These are phyloP conservation scores for Rhynchospora pubera DNA, from an alignment of 176 grass and related monocot genomes.

Conservation along the genomic window DNA sequence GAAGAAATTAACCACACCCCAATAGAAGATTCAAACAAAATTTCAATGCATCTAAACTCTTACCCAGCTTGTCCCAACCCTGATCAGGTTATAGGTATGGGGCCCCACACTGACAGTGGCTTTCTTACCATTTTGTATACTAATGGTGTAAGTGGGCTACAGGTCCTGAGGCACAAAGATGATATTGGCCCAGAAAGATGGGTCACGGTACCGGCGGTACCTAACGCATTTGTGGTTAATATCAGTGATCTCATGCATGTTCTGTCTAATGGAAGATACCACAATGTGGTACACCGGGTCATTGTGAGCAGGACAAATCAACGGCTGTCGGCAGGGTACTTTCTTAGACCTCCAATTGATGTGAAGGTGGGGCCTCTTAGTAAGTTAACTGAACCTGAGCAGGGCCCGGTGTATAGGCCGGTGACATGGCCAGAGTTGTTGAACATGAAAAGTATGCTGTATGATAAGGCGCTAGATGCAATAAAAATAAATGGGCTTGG, in stretches of 20 bases:
- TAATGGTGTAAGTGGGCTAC: conserved; percentile 42
- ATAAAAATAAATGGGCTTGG: background rate
- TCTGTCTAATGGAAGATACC: conserved; percentile 48
- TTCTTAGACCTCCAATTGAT: conserved; percentile 28
- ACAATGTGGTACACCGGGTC: conserved; percentile 41
- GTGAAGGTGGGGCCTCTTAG: conserved; percentile 36
- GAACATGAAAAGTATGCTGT: background rate
- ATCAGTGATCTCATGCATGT: conserved; percentile 49
- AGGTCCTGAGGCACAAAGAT: conserved; percentile 30
- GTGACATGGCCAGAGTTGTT: conserved; percentile 50
- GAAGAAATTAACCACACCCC: conserved; percentile 14
- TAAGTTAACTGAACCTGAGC: background rate
- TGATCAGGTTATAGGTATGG: conserved; percentile 44
- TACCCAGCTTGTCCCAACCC: conserved; percentile 55
- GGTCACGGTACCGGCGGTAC: conserved; percentile 38
- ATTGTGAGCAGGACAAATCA: conserved; percentile 33
- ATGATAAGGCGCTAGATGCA: background rate
- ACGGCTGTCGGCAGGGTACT: conserved; percentile 42
- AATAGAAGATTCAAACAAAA: conserved; percentile 13
- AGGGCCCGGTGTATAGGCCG: conserved; percentile 3
- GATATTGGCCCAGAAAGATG: conserved; percentile 22
- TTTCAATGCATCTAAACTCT: conserved; percentile 34
- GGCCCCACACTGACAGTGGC: conserved; percentile 56
- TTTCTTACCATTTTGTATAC: conserved; percentile 48
- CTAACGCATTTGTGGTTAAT: conserved; percentile 30